Conservation (phyloP, 768 basidiomycete species). For the Panellus pusillus region DNA sequence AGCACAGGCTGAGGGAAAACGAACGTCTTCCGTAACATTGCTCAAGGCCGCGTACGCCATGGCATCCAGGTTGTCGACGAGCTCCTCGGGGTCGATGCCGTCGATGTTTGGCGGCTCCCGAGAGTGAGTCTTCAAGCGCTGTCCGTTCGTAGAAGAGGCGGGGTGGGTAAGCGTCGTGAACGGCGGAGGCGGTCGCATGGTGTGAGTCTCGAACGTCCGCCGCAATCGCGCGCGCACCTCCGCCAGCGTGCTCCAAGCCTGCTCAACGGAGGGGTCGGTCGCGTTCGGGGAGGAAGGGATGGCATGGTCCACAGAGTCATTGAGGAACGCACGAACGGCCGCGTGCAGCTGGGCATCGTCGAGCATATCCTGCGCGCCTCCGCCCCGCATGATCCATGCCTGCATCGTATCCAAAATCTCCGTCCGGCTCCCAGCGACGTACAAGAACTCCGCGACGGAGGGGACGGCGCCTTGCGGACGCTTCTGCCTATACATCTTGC, state of each 20-base stretch:
- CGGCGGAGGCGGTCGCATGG: constrained; percentile 54
- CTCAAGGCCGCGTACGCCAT: constrained; percentile 75
- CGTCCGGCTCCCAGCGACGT: constrained; percentile 51
- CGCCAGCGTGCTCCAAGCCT: constrained; percentile 46
- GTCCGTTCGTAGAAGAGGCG: constrained; percentile 22
- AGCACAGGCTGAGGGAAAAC: constrained; percentile 10
- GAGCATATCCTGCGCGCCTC: constrained; percentile 76
- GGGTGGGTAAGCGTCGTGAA: constrained; percentile 25
- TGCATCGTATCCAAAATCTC: constrained; percentile 65
- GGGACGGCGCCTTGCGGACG: constrained; percentile 44
- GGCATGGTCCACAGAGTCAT: constrained; percentile 51
- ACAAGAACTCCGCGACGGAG: constrained; percentile 45
- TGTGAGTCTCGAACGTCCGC: constrained; percentile 52
- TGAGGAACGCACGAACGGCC: constrained; percentile 61
- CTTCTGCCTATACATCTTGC: constrained; percentile 67
- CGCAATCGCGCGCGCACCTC: constrained; percentile 43
- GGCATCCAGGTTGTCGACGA: constrained; percentile 77
- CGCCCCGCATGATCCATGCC: constrained; percentile 73
- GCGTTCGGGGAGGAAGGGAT: constrained; percentile 43
- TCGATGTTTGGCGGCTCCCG: constrained; percentile 64
- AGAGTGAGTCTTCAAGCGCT: constrained; percentile 35
- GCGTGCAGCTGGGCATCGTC: constrained; percentile 67
- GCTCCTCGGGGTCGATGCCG: constrained; percentile 59
- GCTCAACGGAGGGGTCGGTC: constrained; percentile 44
- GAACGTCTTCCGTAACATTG: constrained; percentile 77